Evolutionary conservation across 306 rosid genomes (phyloP), one percentile per base, ranked within the genome.

Genomic region (Luffa aegyptiaca): DNA sequence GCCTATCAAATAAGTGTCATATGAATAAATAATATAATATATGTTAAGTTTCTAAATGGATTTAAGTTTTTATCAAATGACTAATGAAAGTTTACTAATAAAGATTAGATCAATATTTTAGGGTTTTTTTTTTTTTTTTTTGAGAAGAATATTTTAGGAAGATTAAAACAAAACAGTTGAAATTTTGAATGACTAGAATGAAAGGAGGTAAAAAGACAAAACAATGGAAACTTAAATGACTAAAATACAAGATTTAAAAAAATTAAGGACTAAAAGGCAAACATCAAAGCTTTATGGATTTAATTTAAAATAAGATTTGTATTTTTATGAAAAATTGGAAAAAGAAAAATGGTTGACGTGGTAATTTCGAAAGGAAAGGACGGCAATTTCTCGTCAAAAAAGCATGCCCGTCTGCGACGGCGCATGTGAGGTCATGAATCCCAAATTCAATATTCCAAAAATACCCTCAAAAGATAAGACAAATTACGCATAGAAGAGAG

Each of bases 361-460:
- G 71, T 64, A 64, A 64, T 64, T 64, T 65, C 26, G n/a, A 17
- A 46, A 71, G 39, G 53, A 69, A 69, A 42, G 53, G 18, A 69
- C 77, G 39, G 20, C 42, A 71, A 46, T 71, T 45, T 46, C 41
- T 71, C 35, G 35, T 26, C 56, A 71, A 88, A 90, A 93, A 90
- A 93, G 93, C 88, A 86, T 86, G 93, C 84, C 84, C 86, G 8
- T 87, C 94, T 86, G 90, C 82, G 82, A 88, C 84, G 90, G 88
- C 91, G 89, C 97, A 90, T 91, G 95, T 51, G 90, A 87, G 82
- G 82, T 81, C 87, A 49, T 85, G 83, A 86, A 71, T 82, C 77
- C 81, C 70, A 64, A 75, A 8, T 21, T 20, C 35, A 12, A 36
- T 20, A 8, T 62, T 86, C 80, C 88, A 80, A 12, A 73, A 62